Evolutionary conservation across 768 basidiomycete species (phyloP).

Genomic region (Boletus bicolor): DNA sequence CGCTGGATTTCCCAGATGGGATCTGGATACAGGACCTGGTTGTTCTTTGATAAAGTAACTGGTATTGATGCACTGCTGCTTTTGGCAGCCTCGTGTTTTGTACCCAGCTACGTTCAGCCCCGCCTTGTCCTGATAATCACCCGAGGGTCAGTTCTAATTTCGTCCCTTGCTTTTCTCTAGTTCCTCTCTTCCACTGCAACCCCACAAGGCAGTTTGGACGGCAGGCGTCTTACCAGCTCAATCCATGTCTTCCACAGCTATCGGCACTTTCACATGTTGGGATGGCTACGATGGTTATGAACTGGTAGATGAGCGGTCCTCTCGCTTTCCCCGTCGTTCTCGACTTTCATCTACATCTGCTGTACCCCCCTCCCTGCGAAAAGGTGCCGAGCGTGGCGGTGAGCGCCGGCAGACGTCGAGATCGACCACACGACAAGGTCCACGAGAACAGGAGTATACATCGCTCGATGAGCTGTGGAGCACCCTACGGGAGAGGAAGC

Average conservation of each 20-base stretch:
- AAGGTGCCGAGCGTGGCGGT: slow-evolving; percentile 15
- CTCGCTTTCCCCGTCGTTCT: slow-evolving; percentile 19
- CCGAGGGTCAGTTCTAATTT: slow-evolving; percentile 29
- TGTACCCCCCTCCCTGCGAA: slow-evolving; percentile 10
- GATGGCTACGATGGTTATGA: slow-evolving; percentile 30
- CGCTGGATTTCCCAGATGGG: slow-evolving; percentile 13
- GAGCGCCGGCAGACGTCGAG: slow-evolving; percentile 24
- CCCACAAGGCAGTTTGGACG: slow-evolving; percentile 21
- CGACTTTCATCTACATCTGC: slow-evolving; percentile 22
- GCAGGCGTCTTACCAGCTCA: slow-evolving; percentile 12
- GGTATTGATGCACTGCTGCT: slow-evolving; percentile 21
- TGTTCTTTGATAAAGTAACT: slow-evolving; percentile 26
- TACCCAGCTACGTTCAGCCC: slow-evolving; percentile 24
- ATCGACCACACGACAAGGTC: slow-evolving; percentile 7
- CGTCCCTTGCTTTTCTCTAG: slow-evolving; percentile 13
- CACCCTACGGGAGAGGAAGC: slow-evolving; percentile 61
- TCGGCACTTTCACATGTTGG: slow-evolving; percentile 34
- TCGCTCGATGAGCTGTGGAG: slow-evolving; percentile 63
- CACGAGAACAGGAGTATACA: slow-evolving; percentile 24
- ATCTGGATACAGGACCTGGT: slow-evolving; percentile 2
- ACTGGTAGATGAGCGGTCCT: slow-evolving; percentile 17
- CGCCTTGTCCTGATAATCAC: slow-evolving; percentile 33
- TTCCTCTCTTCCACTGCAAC: slow-evolving; percentile 19
- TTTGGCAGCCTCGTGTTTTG: slow-evolving; percentile 36
- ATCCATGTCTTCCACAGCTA: slow-evolving; percentile 32